Base-by-base conservation (phyloP, 2,329 filamentous ascomycete genomes). In the Colletotrichum cordylinicola region DNA sequence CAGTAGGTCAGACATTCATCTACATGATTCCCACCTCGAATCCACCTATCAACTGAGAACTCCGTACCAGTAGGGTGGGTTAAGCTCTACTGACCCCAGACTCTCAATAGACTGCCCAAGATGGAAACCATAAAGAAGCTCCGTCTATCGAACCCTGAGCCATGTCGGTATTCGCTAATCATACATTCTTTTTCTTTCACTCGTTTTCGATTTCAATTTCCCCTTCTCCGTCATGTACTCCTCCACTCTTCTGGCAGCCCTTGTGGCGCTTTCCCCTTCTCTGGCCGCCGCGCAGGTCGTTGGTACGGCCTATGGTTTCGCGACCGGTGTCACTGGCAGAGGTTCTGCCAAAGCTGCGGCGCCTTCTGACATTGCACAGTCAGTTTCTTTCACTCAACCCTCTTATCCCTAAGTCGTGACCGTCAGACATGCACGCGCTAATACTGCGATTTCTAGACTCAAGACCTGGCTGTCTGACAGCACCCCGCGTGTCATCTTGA, bases 401-500 rank as follows among this genome's bases (percentile, higher is more conserved):
- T 48, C 18, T 21, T n/a, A 13, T 7, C 21, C 6, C 31, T n/a
- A 21, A 48, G 12, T n/a, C n/a, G 43, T 21, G 18, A 8, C 9
- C 9, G n/a, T n/a, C 43, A 6, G 18, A 12, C 1, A 21, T 48
- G 43, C 43, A n/a, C 10, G n/a, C 21, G n/a, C 55, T 29, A 15
- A 61, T 7, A 61, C 4, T 15, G 3, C 16, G 4, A 18, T n/a
- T 61, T 13, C 6, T 9, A 65, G 58, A 21, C 86, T 90, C 74
- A 78, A 82, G 9, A 66, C 74, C 3, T 67, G 65, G 43, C 65
- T 56, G 29, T 56, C 65, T 6, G 65, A 67, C 31, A 56, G 31
- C 43, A 67, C 65, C 13, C 27, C 91, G 18, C 88, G 90, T 33
- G 88, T 90, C 77, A 92, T 93, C 78, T 85, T 93, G 69, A 85